phyloP scores from a whole-genome alignment of 2,329 filamentous ascomycete species.

The Moelleriella libera region DNA sequence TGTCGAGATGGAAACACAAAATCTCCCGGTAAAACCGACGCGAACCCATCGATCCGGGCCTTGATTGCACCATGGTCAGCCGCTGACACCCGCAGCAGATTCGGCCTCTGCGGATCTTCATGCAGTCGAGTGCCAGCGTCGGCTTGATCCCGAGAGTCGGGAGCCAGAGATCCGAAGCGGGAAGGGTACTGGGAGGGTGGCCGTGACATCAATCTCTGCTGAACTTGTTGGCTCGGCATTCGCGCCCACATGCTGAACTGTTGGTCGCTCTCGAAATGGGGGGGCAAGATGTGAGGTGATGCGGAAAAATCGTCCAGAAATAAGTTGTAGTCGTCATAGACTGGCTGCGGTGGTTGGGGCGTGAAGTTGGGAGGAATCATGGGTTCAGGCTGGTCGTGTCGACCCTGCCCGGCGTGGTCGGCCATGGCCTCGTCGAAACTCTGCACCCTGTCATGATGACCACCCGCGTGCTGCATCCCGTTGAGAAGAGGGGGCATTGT shows the following conservation, averaged over 20 bases:
- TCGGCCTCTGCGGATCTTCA: conserved; percentile 17
- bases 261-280: conserved; percentile 39
- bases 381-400: conserved; percentile 26
- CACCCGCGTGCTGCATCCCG: conserved; percentile 26
- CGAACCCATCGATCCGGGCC: conserved; percentile 46
- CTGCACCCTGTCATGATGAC: conserved; percentile 28
- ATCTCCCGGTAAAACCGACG: conserved; percentile 41
- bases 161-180: conserved; percentile 37
- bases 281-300: conserved; percentile 40
- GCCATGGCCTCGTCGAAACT: conserved; percentile 32
- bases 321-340: conserved; percentile 43
- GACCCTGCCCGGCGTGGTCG: conserved; percentile 30
- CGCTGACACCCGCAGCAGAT: conserved; percentile 34
- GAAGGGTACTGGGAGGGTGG: conserved; percentile 38
- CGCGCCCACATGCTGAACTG: conserved; percentile 37
- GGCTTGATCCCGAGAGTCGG: conserved; percentile 30
- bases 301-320: conserved; percentile 43
- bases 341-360: conserved; percentile 14
- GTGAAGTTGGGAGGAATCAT: conserved; percentile 24
- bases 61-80: conserved; percentile 41
- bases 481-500: conserved; percentile 36
- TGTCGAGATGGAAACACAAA: conserved; percentile 58
- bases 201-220: conserved; percentile 28
- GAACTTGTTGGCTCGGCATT: conserved; percentile 18
- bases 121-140: conserved; percentile 11